These are phyloP conservation scores for Omphalotus guepiniiformis DNA, from an alignment of 768 basidiomycete genomes.

Conservation along the genomic window DNA sequence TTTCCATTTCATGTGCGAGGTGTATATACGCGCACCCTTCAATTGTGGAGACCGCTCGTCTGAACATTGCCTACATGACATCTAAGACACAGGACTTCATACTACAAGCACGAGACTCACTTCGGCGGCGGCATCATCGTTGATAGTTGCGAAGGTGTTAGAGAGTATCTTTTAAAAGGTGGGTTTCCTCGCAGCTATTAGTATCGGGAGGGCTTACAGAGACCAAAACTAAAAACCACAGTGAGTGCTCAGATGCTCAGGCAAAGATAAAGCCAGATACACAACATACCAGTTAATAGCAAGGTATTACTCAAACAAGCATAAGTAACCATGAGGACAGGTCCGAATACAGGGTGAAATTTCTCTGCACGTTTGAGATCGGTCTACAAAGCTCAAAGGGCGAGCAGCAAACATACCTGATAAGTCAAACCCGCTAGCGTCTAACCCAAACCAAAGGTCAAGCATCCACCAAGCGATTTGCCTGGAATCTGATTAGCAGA, in stretches of 20 bases:
- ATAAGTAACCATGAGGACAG: constrained; percentile 86
- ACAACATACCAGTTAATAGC: constrained; percentile 72
- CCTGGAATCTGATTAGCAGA: constrained; percentile 23
- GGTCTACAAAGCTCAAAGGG: not conserved
- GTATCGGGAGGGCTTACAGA: constrained; percentile 49
- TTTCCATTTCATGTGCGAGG: not conserved
- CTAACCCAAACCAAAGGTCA: constrained; percentile 92
- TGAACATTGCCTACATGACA: constrained; percentile 76
- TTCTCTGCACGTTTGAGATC: constrained; percentile 34
- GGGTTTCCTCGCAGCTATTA: not conserved
- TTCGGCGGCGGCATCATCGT: constrained; percentile 90
- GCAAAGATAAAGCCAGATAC: constrained; percentile 7
- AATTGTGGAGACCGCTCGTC: constrained; percentile 89
- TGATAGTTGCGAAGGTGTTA: constrained; percentile 92
- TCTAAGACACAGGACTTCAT: constrained; percentile 8
- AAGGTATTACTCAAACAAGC: constrained; percentile 92
- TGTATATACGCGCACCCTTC: constrained; percentile 60
- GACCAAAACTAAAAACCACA: constrained; percentile 54
- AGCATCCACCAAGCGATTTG: constrained; percentile 95
- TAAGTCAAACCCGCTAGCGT: constrained; percentile 82
- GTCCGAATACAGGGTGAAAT: constrained; percentile 88
- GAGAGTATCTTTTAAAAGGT: constrained; percentile 67
- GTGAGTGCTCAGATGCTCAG: constrained; percentile 4
- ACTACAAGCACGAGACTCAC: constrained; percentile 31
- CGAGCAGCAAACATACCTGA: constrained; percentile 53